Conservation (phyloP, 805 yeast species). For the Candida pseudofarinosa region DNA sequence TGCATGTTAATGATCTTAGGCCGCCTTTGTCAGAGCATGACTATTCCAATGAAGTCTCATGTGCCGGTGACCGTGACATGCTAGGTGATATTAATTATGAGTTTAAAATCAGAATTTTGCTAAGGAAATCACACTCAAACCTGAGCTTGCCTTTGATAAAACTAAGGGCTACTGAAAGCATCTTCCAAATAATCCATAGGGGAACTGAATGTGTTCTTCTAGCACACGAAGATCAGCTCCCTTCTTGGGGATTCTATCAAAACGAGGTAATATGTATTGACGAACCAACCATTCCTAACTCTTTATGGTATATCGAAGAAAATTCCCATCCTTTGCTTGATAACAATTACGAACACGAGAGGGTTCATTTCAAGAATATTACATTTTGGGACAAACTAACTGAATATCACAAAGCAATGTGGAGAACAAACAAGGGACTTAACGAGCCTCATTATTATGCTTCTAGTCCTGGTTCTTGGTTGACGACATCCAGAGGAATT, state of each 20-base stretch:
- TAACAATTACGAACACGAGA: slow-evolving; percentile 14
- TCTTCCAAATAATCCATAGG: slow-evolving; percentile 64
- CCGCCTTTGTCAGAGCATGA: slow-evolving; percentile 93
- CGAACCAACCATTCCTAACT: slow-evolving; percentile 61
- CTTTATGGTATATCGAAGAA: slow-evolving; percentile 72
- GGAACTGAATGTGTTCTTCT: slow-evolving; percentile 67
- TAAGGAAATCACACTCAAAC: slow-evolving; percentile 29
- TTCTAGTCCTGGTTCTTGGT: slow-evolving; percentile 63
- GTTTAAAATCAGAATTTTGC: slow-evolving; percentile 55
- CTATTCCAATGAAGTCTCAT: slow-evolving; percentile 78
- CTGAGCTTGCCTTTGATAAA: slow-evolving; percentile 30
- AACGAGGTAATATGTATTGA: slow-evolving; percentile 87
- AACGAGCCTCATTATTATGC: slow-evolving; percentile 47
- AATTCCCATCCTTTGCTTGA: slow-evolving; percentile 52
- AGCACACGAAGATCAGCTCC: slow-evolving; percentile 70
- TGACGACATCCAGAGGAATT: slow-evolving; percentile 54
- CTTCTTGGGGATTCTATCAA: slow-evolving; percentile 81
- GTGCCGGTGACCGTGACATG: slow-evolving; percentile 60
- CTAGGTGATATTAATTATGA: slow-evolving; percentile 66
- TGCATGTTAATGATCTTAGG: slow-evolving; percentile 66
- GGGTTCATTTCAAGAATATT: slow-evolving; percentile 19
- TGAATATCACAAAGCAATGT: slow-evolving; percentile 58
- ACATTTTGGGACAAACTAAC: slow-evolving; percentile 47
- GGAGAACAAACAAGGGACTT: slow-evolving; percentile 43
- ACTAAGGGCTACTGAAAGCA: slow-evolving; percentile 57